Percentiles rank a stretch among this genome's conserved stretches.
phyloP scores from a whole-genome alignment of 2,329 filamentous ascomycete species.

The Acrocalymma vagum region DNA sequence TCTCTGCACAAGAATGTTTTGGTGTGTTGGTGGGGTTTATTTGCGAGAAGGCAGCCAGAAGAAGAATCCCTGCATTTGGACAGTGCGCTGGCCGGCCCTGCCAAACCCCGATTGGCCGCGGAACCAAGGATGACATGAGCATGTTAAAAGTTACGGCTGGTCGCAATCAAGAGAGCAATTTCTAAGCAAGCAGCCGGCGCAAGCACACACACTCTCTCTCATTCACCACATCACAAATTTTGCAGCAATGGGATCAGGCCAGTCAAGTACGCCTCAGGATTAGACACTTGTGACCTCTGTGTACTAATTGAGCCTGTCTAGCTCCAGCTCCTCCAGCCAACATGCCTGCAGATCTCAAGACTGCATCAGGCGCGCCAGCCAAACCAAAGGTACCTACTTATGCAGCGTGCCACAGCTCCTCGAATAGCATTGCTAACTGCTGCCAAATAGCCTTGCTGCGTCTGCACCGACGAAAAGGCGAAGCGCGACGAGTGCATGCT shows the following conservation, averaged over 20 bases:
- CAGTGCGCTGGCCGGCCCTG: constrained; percentile 16
- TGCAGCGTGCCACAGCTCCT: background rate
- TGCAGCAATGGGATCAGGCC: constrained; percentile 47
- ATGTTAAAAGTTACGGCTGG: constrained; percentile 13
- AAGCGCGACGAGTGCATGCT: constrained; percentile 98
- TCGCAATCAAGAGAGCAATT: constrained; percentile 31
- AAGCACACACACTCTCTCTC: constrained; percentile 8
- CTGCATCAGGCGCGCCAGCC: constrained; percentile 45
- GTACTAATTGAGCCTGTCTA: constrained; percentile 21
- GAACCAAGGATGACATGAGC: constrained; percentile 32
- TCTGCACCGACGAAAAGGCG: constrained; percentile 95
- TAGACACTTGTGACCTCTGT: background rate
- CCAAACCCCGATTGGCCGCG: constrained; percentile 22
- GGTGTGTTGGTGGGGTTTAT: constrained; percentile 39
- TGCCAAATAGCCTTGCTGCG: constrained; percentile 82
- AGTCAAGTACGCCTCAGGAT: constrained; percentile 20
- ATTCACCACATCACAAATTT: constrained; percentile 22
- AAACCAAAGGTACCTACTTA: constrained; percentile 52
- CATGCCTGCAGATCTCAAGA: constrained; percentile 55
- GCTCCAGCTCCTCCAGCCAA: constrained; percentile 50
- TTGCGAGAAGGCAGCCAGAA: constrained; percentile 16
- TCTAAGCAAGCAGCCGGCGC: constrained; percentile 31
- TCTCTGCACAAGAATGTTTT: constrained; percentile 30
- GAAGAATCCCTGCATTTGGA: constrained; percentile 11
- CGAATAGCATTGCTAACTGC: constrained; percentile 6